phyloP scores from a whole-genome alignment of 1,139 yeast species.

The Taphrina sp. region DNA sequence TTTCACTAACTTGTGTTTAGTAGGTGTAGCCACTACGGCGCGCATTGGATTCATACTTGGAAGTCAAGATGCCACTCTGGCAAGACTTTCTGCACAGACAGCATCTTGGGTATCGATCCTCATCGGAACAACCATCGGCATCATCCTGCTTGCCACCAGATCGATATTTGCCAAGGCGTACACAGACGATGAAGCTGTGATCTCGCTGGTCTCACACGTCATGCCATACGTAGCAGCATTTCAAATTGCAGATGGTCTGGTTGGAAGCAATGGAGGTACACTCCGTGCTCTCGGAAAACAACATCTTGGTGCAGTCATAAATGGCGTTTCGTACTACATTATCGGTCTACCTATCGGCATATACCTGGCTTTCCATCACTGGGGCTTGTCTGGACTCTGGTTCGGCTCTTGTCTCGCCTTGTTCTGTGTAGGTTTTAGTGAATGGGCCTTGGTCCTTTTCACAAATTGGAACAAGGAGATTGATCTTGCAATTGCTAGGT shows the following conservation, averaged over 20 bases:
- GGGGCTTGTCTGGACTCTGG: slow-evolving; percentile 76
- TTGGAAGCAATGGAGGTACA: slow-evolving; percentile 80
- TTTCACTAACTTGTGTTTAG: slow-evolving; percentile 51
- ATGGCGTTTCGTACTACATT: slow-evolving; percentile 69
- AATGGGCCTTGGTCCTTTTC: slow-evolving; percentile 42
- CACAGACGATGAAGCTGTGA: slow-evolving; percentile 67
- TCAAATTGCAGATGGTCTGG: slow-evolving; percentile 76
- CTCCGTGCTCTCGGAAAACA: slow-evolving; percentile 86
- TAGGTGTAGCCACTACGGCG: slow-evolving; percentile 57
- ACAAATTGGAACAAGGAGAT: slow-evolving; percentile 38
- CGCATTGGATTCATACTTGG: slow-evolving; percentile 63
- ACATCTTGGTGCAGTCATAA: slow-evolving; percentile 74
- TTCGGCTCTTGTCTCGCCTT: slow-evolving; percentile 71
- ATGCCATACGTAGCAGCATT: slow-evolving; percentile 72
- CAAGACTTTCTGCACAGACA: slow-evolving; percentile 62
- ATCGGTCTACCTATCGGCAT: slow-evolving; percentile 71
- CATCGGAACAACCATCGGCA: slow-evolving; percentile 53
- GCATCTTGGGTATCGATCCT: slow-evolving; percentile 61
- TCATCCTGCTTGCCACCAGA: slow-evolving; percentile 51
- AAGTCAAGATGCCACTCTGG: slow-evolving; percentile 63
- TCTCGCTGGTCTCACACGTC: slow-evolving; percentile 51
- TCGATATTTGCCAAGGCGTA: slow-evolving; percentile 62
- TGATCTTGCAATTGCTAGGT: slow-evolving; percentile 35
- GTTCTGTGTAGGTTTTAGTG: slow-evolving; percentile 63
- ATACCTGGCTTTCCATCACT: slow-evolving; percentile 57